Conservation (phyloP, 2,329 filamentous ascomycete genomes). For the Aspergillus pseudoviridinutans region DNA sequence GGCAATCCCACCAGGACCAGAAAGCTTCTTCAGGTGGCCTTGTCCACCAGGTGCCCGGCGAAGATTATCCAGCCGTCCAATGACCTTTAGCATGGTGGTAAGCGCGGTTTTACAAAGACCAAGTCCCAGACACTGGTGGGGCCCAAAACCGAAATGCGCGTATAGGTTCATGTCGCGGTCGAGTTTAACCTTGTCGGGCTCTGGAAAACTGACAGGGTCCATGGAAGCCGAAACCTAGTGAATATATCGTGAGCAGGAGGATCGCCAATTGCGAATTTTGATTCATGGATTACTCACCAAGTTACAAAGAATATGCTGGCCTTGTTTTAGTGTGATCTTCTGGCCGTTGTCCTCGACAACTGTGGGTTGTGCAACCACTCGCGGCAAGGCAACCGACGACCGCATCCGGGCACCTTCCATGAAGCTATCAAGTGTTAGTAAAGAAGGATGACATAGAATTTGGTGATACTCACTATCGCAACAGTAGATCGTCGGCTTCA, state of each 20-base stretch:
- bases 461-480: conserved; percentile 44
- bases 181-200: conserved; percentile 52
- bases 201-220: conserved; percentile 35
- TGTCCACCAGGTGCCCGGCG: conserved; percentile 39
- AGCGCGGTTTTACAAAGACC: conserved; percentile 30
- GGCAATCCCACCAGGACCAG: conserved; percentile 37
- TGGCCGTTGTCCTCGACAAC: conserved; percentile 33
- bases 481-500: conserved; percentile 46
- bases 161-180: conserved; percentile 61
- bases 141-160: conserved; percentile 60
- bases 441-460: neutral
- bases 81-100: conserved; percentile 39
- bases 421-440: conserved; percentile 24
- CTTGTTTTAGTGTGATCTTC: conserved; percentile 30
- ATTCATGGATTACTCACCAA: conserved; percentile 25
- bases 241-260: neutral
- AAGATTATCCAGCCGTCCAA: conserved; percentile 40
- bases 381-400: conserved; percentile 36
- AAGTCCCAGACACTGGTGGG: conserved; percentile 59
- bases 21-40: conserved; percentile 38
- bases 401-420: conserved; percentile 39
- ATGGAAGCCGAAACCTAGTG: conserved; percentile 31
- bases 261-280: neutral
- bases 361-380: conserved; percentile 29
- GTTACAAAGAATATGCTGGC: conserved; percentile 34